Conservation (phyloP, 1,284 basidiomycete species). For the Ceraceosorus guamensis region DNA sequence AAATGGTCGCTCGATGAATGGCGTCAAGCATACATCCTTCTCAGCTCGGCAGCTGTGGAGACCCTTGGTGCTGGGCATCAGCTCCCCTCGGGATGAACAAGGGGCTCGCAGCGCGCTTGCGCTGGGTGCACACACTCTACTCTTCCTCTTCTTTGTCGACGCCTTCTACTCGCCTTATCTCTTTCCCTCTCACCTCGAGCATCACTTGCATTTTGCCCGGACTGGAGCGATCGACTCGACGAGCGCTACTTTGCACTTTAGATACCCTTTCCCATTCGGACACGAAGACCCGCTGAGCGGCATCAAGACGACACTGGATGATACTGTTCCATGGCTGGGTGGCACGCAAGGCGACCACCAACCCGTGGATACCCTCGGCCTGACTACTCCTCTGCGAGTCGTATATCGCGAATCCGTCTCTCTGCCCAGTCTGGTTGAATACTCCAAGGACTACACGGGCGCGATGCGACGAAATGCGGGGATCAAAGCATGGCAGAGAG, state of each 20-base stretch:
- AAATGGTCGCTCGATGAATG: neutral
- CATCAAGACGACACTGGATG: constrained; percentile 7
- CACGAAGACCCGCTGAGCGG: constrained; percentile 1
- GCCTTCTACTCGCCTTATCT: constrained; percentile 40
- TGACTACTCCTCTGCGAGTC: constrained; percentile 23
- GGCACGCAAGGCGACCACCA: constrained; percentile 12
- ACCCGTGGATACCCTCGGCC: neutral
- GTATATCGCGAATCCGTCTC: constrained; percentile 18
- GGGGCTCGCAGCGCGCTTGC: constrained; percentile 23
- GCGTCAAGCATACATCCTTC: constrained; percentile 8
- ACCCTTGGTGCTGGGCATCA: constrained; percentile 27
- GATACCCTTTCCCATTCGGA: constrained; percentile 23
- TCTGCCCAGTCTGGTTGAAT: too few relatives aligned
- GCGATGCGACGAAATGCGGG: neutral
- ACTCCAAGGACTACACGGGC: too few relatives aligned
- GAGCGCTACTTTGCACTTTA: constrained; percentile 36
- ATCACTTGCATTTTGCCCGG: constrained; percentile 40
- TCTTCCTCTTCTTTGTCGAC: constrained; percentile 39
- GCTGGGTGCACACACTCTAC: constrained; percentile 29
- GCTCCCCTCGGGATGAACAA: constrained; percentile 7
- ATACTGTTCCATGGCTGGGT: constrained; percentile 8
- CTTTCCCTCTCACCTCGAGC: constrained; percentile 44
- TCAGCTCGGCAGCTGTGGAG: neutral
- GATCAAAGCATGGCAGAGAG: constrained; percentile 36
- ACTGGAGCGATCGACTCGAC: constrained; percentile 37